Evolutionary conservation across 2,329 filamentous ascomycete genomes (phyloP).

Genomic region (Talaromyces funiculosus): DNA sequence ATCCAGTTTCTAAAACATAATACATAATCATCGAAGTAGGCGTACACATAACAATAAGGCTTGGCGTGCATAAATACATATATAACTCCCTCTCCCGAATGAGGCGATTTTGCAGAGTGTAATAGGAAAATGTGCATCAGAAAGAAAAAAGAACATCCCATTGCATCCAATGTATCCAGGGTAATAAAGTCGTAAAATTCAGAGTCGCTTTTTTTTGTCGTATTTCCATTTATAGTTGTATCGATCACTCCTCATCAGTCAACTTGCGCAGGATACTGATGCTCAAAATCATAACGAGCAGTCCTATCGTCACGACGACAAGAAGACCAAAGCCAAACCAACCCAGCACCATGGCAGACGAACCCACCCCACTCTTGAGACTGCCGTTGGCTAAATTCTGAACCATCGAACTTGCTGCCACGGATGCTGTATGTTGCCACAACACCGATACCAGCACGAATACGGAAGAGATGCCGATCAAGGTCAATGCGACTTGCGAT

Average conservation of each 20-base stretch:
- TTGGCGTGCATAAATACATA: neutral
- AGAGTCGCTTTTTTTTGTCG: neutral
- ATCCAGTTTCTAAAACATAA: conserved; percentile 5
- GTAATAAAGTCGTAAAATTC: neutral
- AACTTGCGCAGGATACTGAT: conserved; percentile 69
- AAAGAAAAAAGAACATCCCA: neutral
- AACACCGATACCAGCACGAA: conserved; percentile 61
- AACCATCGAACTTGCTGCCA: conserved; percentile 87
- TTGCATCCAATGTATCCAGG: neutral
- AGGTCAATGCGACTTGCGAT: conserved; percentile 84
- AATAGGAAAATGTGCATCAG: neutral
- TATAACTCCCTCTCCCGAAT: neutral
- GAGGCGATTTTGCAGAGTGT: neutral
- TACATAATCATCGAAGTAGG: conserved; percentile 6
- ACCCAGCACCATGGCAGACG: conserved; percentile 89
- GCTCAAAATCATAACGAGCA: conserved; percentile 95
- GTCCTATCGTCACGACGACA: conserved; percentile 89
- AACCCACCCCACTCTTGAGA: conserved; percentile 82
- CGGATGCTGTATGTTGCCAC: conserved; percentile 79
- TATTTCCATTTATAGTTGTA: neutral
- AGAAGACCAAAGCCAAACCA: conserved; percentile 95
- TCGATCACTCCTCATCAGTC: conserved; percentile 36
- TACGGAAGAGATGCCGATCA: conserved; percentile 70
- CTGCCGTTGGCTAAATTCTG: conserved; percentile 89
- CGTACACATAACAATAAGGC: neutral